Evolutionary conservation across 2,329 filamentous ascomycete species (phyloP).

Genomic region (Pyricularia grisea): DNA sequence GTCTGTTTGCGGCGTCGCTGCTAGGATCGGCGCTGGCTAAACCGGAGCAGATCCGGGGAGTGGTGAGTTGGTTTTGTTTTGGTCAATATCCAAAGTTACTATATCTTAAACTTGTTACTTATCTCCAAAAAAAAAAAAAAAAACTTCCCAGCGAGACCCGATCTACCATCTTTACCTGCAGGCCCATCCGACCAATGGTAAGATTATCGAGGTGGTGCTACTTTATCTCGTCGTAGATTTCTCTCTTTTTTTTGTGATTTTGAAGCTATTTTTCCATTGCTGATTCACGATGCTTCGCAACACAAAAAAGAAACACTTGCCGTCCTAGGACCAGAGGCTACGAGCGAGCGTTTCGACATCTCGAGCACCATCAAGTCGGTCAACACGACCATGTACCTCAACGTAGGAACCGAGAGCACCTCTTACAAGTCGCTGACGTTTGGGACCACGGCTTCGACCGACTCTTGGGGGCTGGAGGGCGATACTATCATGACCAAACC

Average conservation of each 20-base stretch:
- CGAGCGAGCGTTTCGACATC: conserved; percentile 39
- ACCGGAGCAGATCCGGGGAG: conserved; percentile 11
- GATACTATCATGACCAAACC: conserved; percentile 33
- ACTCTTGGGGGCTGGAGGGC: conserved; percentile 39
- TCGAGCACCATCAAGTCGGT: conserved; percentile 36
- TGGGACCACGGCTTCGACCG: conserved; percentile 27
- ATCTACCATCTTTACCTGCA: conserved; percentile 46
- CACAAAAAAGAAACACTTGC: conserved; percentile 29
- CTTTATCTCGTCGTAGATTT: not conserved
- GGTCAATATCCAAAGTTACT: no score
- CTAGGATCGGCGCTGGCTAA: conserved; percentile 7
- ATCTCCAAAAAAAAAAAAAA: no score
- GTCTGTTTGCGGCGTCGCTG: conserved; percentile 1
- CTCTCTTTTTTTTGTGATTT: not conserved
- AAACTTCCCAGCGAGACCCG: conserved; percentile 21
- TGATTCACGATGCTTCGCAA: not conserved
- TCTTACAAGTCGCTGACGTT: conserved; percentile 44
- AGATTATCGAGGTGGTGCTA: conserved; percentile 3
- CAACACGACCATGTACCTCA: conserved; percentile 37
- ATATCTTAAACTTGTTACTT: no score
- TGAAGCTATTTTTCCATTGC: not conserved
- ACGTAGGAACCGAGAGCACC: conserved; percentile 32
- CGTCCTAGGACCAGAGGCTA: conserved; percentile 40
- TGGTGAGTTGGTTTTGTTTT: not conserved
- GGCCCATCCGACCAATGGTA: conserved; percentile 30